phyloP scores from a whole-genome alignment of 2,329 filamentous ascomycete species.

The Biscogniauxia sp. region DNA sequence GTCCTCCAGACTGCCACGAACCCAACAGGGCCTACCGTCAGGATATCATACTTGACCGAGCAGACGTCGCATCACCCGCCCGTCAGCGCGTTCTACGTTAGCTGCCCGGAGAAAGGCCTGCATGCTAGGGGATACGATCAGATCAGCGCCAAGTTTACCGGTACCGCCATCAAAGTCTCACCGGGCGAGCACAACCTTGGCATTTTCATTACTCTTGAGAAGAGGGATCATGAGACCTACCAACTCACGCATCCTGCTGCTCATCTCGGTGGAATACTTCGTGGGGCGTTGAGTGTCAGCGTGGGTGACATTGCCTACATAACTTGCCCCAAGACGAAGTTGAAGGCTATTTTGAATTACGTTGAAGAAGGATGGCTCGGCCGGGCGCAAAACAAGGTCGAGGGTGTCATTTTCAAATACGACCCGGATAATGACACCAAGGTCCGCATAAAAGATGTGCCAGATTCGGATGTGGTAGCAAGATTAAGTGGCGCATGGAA shows the following conservation, averaged over 20 bases:
- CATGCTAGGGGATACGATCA: conserved; percentile 90
- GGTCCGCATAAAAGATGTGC: conserved; percentile 78
- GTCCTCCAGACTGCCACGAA: conserved; percentile 47
- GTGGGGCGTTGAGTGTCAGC: conserved; percentile 83
- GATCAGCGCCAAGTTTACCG: conserved; percentile 95
- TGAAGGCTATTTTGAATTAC: conserved; percentile 92
- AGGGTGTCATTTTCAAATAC: conserved; percentile 88
- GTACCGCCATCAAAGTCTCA: conserved; percentile 86
- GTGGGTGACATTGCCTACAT: conserved; percentile 89
- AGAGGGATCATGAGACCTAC: conserved; percentile 83
- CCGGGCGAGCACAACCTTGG: conserved; percentile 92
- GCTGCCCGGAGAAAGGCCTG: conserved; percentile 88
- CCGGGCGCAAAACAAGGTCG: conserved; percentile 84
- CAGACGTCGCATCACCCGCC: conserved; percentile 98
- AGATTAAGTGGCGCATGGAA: conserved; percentile 86
- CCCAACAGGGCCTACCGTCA: conserved; percentile 54
- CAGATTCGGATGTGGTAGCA: conserved; percentile 78
- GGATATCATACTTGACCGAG: conserved; percentile 91
- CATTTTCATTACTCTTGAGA: conserved; percentile 87
- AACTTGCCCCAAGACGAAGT: conserved; percentile 82
- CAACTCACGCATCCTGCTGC: conserved; percentile 94
- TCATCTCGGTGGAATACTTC: conserved; percentile 81
- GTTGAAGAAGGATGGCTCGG: conserved; percentile 94
- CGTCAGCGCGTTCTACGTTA: conserved; percentile 91
- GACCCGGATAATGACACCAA: conserved; percentile 83